Evolutionary conservation across 805 yeast genomes (phyloP), one percentile per base, ranked within the genome.

Genomic region (Ogataea siamensis): DNA sequence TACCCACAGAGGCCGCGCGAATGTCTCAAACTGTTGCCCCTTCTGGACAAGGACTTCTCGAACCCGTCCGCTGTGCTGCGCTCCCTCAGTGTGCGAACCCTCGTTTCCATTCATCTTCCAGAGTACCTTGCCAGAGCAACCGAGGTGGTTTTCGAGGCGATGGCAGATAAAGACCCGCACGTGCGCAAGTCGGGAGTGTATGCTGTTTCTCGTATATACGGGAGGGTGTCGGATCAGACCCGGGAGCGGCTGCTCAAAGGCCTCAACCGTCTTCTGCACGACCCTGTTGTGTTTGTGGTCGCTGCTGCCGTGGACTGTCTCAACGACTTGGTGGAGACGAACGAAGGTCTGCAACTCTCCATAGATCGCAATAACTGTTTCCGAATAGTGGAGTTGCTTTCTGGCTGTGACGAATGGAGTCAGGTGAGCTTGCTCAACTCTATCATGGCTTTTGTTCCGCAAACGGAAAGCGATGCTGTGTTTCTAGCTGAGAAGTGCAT

Each of bases 281-380:
- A 85, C 53, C 49, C 60, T 0, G 73, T 74, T 46, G 72, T 81
- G 1, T 53, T 72, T 0, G 86, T 87, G 5, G 83, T 83, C 2
- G 70, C 91, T 0, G 74, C 87, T 12, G 83, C 93, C 0, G 63
- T 88, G 26, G 80, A 87, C 3, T 76, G 87, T 0, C 62, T 89
- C 34, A 60, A 67, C 42, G 80, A 74, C 41, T 72, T 88, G 21
- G 77, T 86, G 5, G 89, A 83, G 34, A 64, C 64, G 21, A 63
- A 76, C 5, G 66, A 65, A 3, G 60, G 68, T 8, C 60, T 83
- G 48, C 66, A 70, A 24, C 58, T 86, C 34, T 64, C 73, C 4
- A 69, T 85, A 16, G 82, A 76, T 50, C 66, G 67, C 27, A 48
- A 50, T 0, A 74, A 74, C 39, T 78, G 78, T 0, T 32, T 63